These are phyloP conservation scores for Penicillium ochrochloron DNA, from an alignment of 495 filamentous ascomycete species.

Conservation along the genomic window DNA sequence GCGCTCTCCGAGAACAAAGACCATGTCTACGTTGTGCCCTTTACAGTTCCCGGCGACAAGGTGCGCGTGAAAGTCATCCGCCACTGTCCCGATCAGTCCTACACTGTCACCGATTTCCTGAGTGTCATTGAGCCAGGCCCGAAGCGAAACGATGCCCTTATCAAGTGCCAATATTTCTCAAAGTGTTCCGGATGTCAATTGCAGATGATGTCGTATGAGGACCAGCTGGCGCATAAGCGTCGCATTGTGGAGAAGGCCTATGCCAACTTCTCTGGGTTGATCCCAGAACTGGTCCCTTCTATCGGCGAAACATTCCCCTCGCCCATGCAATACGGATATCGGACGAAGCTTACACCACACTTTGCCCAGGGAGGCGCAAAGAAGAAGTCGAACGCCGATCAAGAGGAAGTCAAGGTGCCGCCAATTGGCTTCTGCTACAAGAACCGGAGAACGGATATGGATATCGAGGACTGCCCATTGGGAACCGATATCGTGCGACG, in stretches of 20 bases:
- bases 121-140: conserved; percentile 73
- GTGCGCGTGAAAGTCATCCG: conserved; percentile 78
- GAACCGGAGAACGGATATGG: conserved; percentile 69
- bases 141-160: conserved; percentile 73
- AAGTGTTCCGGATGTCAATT: conserved; percentile 93
- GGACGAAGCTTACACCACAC: conserved; percentile 95
- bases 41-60: conserved; percentile 82
- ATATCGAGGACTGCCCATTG: conserved; percentile 97
- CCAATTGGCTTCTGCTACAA: conserved; percentile 92
- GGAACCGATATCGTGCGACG: conserved; percentile 81
- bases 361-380: conserved; percentile 64
- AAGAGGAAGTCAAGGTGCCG: conserved; percentile 58
- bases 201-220: conserved; percentile 90
- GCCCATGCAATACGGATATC: conserved; percentile 88
- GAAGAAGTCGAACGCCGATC: conserved; percentile 17
- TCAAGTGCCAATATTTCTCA: conserved; percentile 84
- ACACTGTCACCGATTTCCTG: conserved; percentile 80
- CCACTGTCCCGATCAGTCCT: conserved; percentile 61
- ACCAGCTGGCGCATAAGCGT: conserved; percentile 84
- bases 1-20: conserved; percentile 65
- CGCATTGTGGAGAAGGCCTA: conserved; percentile 90
- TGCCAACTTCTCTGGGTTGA: conserved; percentile 82
- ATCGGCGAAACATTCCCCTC: conserved; percentile 86
- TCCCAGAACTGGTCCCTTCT: conserved; percentile 73
- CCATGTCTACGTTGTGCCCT: conserved; percentile 88